phyloP scores from a whole-genome alignment of 805 yeast genomes.

The Torulaspora gathmanii region DNA sequence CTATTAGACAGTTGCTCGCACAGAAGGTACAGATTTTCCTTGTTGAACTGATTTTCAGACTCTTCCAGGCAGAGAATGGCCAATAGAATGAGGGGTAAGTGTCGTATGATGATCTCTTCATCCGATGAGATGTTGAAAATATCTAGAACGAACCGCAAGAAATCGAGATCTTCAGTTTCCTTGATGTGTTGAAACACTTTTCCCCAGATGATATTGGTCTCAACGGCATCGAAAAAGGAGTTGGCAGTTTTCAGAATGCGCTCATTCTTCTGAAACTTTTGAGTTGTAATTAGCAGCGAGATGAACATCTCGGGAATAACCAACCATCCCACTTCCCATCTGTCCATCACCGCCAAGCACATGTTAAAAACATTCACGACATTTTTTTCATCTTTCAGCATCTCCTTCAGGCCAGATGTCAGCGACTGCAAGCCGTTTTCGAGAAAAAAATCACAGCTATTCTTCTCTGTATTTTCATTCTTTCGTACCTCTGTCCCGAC shows the following conservation, averaged over 20 bases:
- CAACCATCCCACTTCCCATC: conserved; percentile 87
- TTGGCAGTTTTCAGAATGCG: conserved; percentile 53
- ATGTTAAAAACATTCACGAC: conserved; percentile 54
- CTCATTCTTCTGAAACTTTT: conserved; percentile 27
- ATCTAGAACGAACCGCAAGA: conserved; percentile 55
- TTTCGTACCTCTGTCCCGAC: conserved; percentile 6
- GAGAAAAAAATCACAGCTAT: conserved; percentile 53
- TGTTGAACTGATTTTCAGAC: conserved; percentile 1
- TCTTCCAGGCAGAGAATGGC: conserved; percentile 37
- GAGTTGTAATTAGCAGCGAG: conserved; percentile 55
- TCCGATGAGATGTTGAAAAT: conserved; percentile 68
- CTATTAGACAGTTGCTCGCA: conserved; percentile 44
- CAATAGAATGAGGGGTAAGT: conserved; percentile 67
- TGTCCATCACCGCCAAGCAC: conserved; percentile 72
- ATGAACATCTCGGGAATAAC: conserved; percentile 66
- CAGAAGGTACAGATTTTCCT: conserved; percentile 38
- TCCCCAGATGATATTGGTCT: conserved; percentile 73
- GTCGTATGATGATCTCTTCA: conserved; percentile 76
- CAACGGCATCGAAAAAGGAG: conserved; percentile 80
- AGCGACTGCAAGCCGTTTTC: conserved; percentile 50
- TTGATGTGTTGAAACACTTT: conserved; percentile 41
- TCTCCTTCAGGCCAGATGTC: conserved; percentile 47
- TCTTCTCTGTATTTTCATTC: conserved; percentile 10
- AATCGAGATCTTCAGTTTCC: conserved; percentile 38
- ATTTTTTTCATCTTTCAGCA: conserved; percentile 37